Evolutionary conservation across 1,284 basidiomycete species (phyloP).

Genomic region (Ustilago tritici): DNA sequence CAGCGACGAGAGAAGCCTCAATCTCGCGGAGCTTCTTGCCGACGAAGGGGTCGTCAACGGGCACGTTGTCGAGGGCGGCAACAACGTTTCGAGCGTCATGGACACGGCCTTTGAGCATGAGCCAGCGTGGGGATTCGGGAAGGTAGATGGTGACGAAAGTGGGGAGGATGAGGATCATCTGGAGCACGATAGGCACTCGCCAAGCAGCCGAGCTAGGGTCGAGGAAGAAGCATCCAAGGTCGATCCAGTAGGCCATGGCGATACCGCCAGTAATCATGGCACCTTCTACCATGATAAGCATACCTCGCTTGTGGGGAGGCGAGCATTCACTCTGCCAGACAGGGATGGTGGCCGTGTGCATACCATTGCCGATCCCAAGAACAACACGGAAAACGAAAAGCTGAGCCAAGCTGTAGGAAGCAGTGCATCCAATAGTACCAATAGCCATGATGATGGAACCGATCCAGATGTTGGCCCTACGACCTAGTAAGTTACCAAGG

Average conservation of each 20-base stretch:
- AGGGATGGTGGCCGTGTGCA: slow-evolving; percentile 68
- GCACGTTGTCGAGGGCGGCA: slow-evolving; percentile 59
- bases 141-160: slow-evolving; percentile 67
- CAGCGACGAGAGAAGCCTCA: slow-evolving; percentile 47
- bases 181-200: slow-evolving; percentile 65
- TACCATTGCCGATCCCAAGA: slow-evolving; percentile 67
- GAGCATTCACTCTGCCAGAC: slow-evolving; percentile 68
- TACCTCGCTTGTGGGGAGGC: slow-evolving; percentile 65
- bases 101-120: slow-evolving; percentile 60
- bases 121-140: slow-evolving; percentile 68
- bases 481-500: slow-evolving; percentile 63
- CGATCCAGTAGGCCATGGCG: slow-evolving; percentile 66
- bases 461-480: slow-evolving; percentile 65
- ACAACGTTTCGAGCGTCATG: slow-evolving; percentile 60
- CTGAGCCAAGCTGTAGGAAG: slow-evolving; percentile 54
- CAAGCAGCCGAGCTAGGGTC: slow-evolving; percentile 56
- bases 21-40: slow-evolving; percentile 61
- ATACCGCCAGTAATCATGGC: slow-evolving; percentile 65
- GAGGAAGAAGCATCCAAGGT: slow-evolving; percentile 64
- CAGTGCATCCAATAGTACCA: slow-evolving; percentile 58
- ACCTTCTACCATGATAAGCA: slow-evolving; percentile 68
- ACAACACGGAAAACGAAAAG: slow-evolving; percentile 66
- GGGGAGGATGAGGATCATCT: slow-evolving; percentile 66
- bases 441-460: slow-evolving; percentile 62
- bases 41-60: slow-evolving; percentile 54